Evolutionary conservation across 768 basidiomycete species (phyloP).

Genomic region (Clitopilus passeckerianus): DNA sequence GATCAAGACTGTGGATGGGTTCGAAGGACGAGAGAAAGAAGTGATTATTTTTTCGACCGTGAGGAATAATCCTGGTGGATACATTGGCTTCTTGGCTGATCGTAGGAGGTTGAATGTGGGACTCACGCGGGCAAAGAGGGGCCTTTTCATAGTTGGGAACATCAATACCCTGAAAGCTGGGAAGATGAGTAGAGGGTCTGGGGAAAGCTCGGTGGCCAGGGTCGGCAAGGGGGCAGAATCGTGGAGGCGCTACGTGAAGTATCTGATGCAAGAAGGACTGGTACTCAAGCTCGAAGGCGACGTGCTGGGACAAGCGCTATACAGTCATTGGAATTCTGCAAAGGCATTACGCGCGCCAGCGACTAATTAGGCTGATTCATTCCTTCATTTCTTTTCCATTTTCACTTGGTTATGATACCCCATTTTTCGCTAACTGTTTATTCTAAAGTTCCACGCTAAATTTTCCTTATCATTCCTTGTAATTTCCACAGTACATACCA

Average conservation of each 20-base stretch:
- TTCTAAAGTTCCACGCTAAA: neutral
- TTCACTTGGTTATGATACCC: neutral
- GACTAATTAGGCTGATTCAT: neutral
- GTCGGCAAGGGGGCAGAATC: constrained; percentile 42
- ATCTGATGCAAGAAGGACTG: constrained; percentile 43
- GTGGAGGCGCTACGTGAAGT: constrained; percentile 61
- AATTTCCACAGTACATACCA: neutral
- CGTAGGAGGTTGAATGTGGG: constrained; percentile 85
- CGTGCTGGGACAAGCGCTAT: constrained; percentile 35
- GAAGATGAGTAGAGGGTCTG: constrained; percentile 21
- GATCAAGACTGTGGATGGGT: constrained; percentile 92
- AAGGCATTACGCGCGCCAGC: constrained; percentile 2
- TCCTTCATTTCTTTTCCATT: neutral
- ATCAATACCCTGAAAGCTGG: constrained; percentile 57
- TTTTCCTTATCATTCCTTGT: neutral
- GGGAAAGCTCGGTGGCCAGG: constrained; percentile 13
- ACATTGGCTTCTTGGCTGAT: constrained; percentile 89
- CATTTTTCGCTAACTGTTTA: neutral
- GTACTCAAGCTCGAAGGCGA: constrained; percentile 45
- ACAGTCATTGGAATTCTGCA: constrained; percentile 27
- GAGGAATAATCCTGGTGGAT: constrained; percentile 69
- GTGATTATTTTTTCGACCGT: constrained; percentile 92
- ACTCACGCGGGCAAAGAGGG: constrained; percentile 81
- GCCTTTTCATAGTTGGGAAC: constrained; percentile 78
- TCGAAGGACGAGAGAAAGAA: constrained; percentile 91